Conservation (phyloP, 495 filamentous ascomycete species). For the Lasiosphaeria miniovina region DNA sequence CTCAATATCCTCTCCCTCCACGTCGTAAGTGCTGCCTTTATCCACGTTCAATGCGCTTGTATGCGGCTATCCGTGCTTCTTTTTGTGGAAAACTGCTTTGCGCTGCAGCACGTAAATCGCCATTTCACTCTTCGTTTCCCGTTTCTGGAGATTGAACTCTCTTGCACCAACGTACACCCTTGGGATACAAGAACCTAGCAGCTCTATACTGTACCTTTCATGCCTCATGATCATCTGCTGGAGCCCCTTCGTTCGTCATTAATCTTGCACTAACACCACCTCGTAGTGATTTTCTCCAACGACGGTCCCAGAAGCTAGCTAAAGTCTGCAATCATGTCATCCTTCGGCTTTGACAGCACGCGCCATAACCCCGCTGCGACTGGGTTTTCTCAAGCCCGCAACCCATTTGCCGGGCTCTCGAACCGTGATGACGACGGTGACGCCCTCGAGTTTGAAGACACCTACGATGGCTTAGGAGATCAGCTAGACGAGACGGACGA, state of each 20-base stretch:
- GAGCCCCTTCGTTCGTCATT: too few species aligned
- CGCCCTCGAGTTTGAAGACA: conserved; percentile 92
- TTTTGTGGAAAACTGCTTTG: not conserved
- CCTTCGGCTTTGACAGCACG: conserved; percentile 80
- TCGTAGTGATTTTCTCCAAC: conserved; percentile 17
- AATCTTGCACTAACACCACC: conserved; percentile 9
- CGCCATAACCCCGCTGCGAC: conserved; percentile 54
- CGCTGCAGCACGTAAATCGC: not conserved
- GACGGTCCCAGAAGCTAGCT: not conserved
- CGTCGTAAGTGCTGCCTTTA: conserved; percentile 22
- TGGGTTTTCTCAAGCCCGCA: conserved; percentile 80
- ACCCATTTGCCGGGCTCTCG: conserved; percentile 85
- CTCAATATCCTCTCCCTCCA: conserved; percentile 18
- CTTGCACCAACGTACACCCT: not conserved
- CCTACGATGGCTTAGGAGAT: conserved; percentile 93
- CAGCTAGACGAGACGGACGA: conserved; percentile 90
- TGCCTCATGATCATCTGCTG: too few species aligned
- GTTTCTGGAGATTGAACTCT: not conserved
- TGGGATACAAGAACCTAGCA: too few species aligned
- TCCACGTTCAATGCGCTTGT: not conserved
- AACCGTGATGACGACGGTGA: conserved; percentile 70
- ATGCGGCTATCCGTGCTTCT: not conserved
- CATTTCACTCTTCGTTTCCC: too few species aligned
- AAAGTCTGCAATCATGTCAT: conserved; percentile 40
- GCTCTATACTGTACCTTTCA: too few species aligned